phyloP scores from a whole-genome alignment of 208 protist genomes.

The Leishmania lainsoni region DNA sequence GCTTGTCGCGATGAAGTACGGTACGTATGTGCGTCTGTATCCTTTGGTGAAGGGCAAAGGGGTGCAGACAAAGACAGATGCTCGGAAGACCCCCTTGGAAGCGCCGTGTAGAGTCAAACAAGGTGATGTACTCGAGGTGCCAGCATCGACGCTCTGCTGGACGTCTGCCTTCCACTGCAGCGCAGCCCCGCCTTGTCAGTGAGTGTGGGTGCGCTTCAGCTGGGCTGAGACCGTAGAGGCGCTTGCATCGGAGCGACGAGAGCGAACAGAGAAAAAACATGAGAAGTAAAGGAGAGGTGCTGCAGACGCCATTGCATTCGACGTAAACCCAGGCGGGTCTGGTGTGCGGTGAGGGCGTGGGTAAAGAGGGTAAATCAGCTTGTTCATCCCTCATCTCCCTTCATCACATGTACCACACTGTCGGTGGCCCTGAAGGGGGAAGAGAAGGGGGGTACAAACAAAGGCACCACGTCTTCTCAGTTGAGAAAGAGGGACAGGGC shows the following conservation, averaged over 20 bases:
- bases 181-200: not conserved
- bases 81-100: not conserved
- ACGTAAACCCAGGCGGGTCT: no score
- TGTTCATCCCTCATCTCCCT: not conserved
- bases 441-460: no score
- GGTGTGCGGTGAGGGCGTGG: not conserved
- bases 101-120: not conserved
- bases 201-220: not conserved
- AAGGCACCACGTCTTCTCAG: not conserved
- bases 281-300: not conserved
- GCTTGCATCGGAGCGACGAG: not conserved
- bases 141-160: not conserved
- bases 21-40: slow-evolving; percentile 2
- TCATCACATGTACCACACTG: not conserved
- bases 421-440: no score
- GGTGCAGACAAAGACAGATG: not conserved
- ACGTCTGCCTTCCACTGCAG: not conserved
- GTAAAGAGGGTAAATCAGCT: not conserved
- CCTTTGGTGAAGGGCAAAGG: not conserved
- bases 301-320: no score
- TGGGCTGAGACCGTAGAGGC: no score
- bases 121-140: not conserved
- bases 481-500: no score
- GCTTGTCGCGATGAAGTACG: not conserved
- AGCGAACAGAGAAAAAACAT: not conserved